Evolutionary conservation across 2,329 filamentous ascomycete species (phyloP), one percentile per base, ranked within the genome.

Genomic region (Cladophialophora immunda): DNA sequence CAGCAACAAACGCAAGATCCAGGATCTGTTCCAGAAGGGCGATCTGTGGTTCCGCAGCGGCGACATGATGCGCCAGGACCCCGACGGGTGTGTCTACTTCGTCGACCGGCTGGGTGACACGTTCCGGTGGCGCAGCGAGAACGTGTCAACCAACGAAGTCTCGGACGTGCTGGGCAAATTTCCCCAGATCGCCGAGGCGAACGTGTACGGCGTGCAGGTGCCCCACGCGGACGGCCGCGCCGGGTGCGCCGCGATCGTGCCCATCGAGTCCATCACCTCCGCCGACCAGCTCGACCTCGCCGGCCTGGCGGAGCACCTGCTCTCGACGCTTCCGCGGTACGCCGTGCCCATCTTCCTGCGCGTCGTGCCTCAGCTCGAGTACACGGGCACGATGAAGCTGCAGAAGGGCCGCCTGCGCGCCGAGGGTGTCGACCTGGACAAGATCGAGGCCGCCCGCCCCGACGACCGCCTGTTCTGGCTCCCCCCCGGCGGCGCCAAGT

Each of bases 1-100:
- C 0, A 91, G 90, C 0, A 80, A 87, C 32, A 84, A 86, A 70
- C 96, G 97, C 78, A 85, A 97, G 57, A 78, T 95, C 67, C 86
- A 90, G 6, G 82, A 90, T 72, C 91, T 95, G 2, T 87, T 95
- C 69, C 80, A 79, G 64, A 90, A 89, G 74, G 92, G 90, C n/a
- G 93, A 97, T 74, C 89, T 87, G 0, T 97, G 88, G 84, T 96
- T 93, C 83, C 88, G 92, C 29, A 90, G 92, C 0, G 93, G 93
- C 22, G 93, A 97, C 74, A 84, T 96, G 38, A 81, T 95, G 50
- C 85, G 89, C n/a, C 86, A 85, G 80, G 91, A 94, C 71, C 66
- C 69, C 0, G 88, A 95, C 66, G 92, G 92, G 4, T 83, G 89
- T 2, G 86, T 89, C 75, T 96, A 85, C 81, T 97, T 97, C 80